Conservation (phyloP, 1,284 basidiomycete genomes). For the Malassezia restricta region DNA sequence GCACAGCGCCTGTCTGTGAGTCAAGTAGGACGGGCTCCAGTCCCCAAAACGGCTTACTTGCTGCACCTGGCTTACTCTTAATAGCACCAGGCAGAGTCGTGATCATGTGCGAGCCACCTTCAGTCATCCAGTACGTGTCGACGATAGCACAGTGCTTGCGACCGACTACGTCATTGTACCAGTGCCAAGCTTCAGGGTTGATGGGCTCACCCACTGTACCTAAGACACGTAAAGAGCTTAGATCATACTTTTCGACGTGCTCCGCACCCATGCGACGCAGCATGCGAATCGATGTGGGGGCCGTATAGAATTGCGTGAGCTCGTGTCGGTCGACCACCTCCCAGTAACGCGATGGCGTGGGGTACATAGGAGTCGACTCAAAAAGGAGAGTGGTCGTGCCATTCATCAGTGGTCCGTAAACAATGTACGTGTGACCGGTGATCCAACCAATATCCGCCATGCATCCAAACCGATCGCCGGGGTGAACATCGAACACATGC, state of each 20-base stretch:
- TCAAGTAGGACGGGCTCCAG: constrained; percentile 81
- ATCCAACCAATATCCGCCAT: constrained; percentile 99
- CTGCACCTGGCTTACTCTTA: constrained; percentile 87
- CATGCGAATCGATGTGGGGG: constrained; percentile 59
- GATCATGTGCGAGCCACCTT: constrained; percentile 88
- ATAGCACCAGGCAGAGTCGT: constrained; percentile 91
- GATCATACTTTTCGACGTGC: constrained; percentile 72
- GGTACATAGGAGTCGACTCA: constrained; percentile 94
- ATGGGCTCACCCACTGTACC: constrained; percentile 95
- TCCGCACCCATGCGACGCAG: constrained; percentile 76
- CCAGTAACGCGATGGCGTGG: constrained; percentile 92
- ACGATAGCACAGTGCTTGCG: constrained; percentile 80
- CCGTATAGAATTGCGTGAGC: constrained; percentile 56
- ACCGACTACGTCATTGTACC: constrained; percentile 94
- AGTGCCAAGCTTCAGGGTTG: constrained; percentile 98
- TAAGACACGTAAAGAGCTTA: constrained; percentile 70
- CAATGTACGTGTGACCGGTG: constrained; percentile 93
- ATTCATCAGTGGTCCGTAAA: constrained; percentile 85
- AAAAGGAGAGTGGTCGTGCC: constrained; percentile 87
- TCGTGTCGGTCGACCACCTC: constrained; percentile 84
- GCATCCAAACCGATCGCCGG: constrained; percentile 65
- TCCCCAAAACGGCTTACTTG: constrained; percentile 95
- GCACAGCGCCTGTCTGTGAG: constrained; percentile 61
- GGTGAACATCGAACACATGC: constrained; percentile 88
- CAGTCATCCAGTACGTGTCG: constrained; percentile 68